phyloP scores from a whole-genome alignment of 1,284 basidiomycete genomes.

The Pseudozyma sp. region DNA sequence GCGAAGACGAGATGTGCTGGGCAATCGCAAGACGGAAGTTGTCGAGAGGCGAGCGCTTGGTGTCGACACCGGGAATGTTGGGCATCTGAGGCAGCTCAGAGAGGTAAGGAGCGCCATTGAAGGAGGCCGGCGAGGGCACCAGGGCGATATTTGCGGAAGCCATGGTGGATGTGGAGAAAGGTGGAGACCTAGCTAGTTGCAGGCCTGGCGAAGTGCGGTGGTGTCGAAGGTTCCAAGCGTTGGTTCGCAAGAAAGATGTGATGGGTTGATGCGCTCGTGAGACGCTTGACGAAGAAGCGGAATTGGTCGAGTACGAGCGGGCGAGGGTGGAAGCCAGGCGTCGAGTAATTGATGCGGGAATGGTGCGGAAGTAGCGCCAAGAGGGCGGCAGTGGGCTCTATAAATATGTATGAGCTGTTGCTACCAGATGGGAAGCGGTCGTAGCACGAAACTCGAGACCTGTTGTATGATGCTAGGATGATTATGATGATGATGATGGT shows the following conservation, averaged over 20 bases:
- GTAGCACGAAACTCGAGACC: slow-evolving; percentile 1
- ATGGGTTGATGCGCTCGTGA: slow-evolving; percentile 12
- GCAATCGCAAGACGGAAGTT: slow-evolving; percentile 87
- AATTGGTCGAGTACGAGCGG: slow-evolving; percentile 14
- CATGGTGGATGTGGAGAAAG: slow-evolving; percentile 45
- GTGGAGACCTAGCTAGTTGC: background rate
- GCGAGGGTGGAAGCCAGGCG: slow-evolving; percentile 29
- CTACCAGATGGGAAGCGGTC: background rate
- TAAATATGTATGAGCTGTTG: background rate
- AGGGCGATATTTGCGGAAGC: slow-evolving; percentile 41
- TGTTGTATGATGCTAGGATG: background rate
- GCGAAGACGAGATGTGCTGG: slow-evolving; percentile 77
- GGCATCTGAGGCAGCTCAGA: slow-evolving; percentile 66
- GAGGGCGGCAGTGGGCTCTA: slow-evolving; percentile 1
- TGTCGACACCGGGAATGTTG: slow-evolving; percentile 72
- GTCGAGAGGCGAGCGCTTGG: slow-evolving; percentile 80
- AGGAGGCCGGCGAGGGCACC: slow-evolving; percentile 52
- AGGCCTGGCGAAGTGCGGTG: background rate
- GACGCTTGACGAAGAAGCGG: slow-evolving; percentile 7
- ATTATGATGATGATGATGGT: slow-evolving; percentile 7
- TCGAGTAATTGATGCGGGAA: slow-evolving; percentile 27
- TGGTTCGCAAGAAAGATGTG: background rate
- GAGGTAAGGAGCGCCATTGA: slow-evolving; percentile 71
- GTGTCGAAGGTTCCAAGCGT: background rate
- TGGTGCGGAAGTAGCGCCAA: slow-evolving; percentile 16